Evolutionary conservation across 306 rosid species (phyloP).

Genomic region (Citrullus colocynthis): DNA sequence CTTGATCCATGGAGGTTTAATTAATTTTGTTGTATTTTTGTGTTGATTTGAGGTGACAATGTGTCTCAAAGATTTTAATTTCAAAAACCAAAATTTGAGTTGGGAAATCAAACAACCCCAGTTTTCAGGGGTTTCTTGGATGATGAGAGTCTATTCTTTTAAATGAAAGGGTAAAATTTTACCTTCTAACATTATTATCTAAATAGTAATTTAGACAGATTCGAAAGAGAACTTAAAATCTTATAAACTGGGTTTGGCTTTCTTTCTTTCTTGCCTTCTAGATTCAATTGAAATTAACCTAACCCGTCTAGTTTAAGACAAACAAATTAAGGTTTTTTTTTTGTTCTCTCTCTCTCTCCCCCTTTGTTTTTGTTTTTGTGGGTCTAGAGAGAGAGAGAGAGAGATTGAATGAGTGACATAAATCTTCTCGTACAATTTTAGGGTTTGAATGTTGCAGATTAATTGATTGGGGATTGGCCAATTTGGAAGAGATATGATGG

Average conservation of each 20-base stretch:
- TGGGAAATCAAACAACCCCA: not conserved
- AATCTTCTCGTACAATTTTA: not conserved
- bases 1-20: not conserved
- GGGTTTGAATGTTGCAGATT: not conserved
- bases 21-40: not conserved
- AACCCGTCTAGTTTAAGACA: not conserved
- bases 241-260: not conserved
- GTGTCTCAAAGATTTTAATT: not conserved
- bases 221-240: not conserved
- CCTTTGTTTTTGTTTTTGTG: not conserved
- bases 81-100: not conserved
- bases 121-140: not conserved
- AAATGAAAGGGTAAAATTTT: not conserved
- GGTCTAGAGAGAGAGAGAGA: not conserved
- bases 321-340: not conserved
- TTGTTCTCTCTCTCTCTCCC: not conserved
- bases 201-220: not conserved
- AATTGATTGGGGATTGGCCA: not conserved
- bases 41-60: not conserved
- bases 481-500: not conserved
- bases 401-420: not conserved
- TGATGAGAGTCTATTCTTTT: not conserved
- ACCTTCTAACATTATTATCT: too few species aligned
- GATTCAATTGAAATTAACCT: too few species aligned
- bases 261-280: not conserved